phyloP scores from a whole-genome alignment of 2,329 filamentous ascomycete genomes.

The Phialocephala sp. region DNA sequence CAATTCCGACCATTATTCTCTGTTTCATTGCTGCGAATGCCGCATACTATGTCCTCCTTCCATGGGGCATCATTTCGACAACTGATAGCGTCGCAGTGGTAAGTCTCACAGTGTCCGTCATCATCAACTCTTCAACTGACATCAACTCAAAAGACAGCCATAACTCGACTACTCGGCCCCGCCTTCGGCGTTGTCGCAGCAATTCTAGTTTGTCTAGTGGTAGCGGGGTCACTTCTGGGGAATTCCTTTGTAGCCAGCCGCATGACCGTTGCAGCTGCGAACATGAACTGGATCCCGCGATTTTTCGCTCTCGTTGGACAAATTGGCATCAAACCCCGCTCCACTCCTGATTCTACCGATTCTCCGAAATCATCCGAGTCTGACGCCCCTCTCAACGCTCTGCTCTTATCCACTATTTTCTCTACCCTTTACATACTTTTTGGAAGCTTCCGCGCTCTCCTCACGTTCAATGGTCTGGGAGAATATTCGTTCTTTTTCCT shows the following conservation, averaged over 20 bases:
- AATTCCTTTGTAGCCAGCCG: slow-evolving; percentile 68
- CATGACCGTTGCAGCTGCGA: slow-evolving; percentile 64
- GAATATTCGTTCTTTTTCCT: slow-evolving; percentile 70
- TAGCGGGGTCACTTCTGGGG: slow-evolving; percentile 65
- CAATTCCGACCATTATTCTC: slow-evolving; percentile 62
- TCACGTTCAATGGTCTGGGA: slow-evolving; percentile 65
- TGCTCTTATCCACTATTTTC: slow-evolving; percentile 55
- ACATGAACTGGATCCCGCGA: slow-evolving; percentile 56
- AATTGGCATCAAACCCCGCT: slow-evolving; percentile 41
- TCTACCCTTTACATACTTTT: slow-evolving; percentile 63
- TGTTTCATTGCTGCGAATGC: slow-evolving; percentile 66
- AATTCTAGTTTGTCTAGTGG: slow-evolving; percentile 62
- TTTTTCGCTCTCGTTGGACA: slow-evolving; percentile 53
- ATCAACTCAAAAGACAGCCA: slow-evolving; percentile 53
- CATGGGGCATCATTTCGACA: slow-evolving; percentile 61
- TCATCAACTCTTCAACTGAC: slow-evolving; percentile 7
- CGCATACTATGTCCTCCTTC: slow-evolving; percentile 66
- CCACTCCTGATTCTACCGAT: not conserved
- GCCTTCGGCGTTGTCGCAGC: slow-evolving; percentile 60
- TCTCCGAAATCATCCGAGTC: slow-evolving; percentile 39
- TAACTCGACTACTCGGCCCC: slow-evolving; percentile 58
- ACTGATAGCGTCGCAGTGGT: slow-evolving; percentile 69
- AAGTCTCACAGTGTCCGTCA: slow-evolving; percentile 38
- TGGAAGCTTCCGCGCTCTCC: slow-evolving; percentile 63
- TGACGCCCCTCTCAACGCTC: slow-evolving; percentile 60